Base-by-base conservation (phyloP, 2,329 filamentous ascomycete species). In the Diaporthe humulicola region DNA sequence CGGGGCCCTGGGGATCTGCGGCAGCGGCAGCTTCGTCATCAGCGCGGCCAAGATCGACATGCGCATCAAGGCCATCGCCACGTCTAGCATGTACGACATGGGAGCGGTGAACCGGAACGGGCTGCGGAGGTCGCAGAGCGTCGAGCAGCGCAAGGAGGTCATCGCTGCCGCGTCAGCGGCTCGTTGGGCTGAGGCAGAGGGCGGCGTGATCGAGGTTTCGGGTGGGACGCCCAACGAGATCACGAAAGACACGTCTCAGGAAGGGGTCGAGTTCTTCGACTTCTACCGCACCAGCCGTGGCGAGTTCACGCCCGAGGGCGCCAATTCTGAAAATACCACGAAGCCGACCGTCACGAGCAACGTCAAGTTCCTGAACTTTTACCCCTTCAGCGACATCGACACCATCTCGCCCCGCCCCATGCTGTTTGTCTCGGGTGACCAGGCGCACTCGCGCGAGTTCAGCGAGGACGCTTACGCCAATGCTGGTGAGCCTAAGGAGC, bases 41-140 rank as follows among this genome's bases (percentile, higher is more conserved):
- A 45, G 58, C 38, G 58, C 58, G 10, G 58, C 58, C 38, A 64
- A 64, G 38, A 30, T 64, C n/a, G 58, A 64, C 38, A 19, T 38
- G 14, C 58, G 58, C 38, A 64, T 64, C 58, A 64, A 64, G 58
- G 58, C 58, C 38, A 22, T 64, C 36, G 58, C 58, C n/a, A 64
- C 58, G 4, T 42, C 38, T 1, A 64, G 58, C 58, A 64, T 64
- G 58, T 64, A 64, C 17, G 58, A 64, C 58, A 64, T 64, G 58
- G 58, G 58, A 2, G 38, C 58, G 17, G 38, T 9, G 6, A 30
- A 4, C 38, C 58, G 58, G 25, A 17, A 64, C 38, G 58, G 58
- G 14, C 58, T 64, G 1, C 58, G 38, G 15, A 25, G 45, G n/a
- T 42, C 38, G 1, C 58, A 42, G 58, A 64, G 3, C 58, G 14